A percentile compares a stretch with the other conserved stretches of the same genome.
Conservation (phyloP, 2,329 filamentous ascomycete genomes). For the Cercospora sojina region DNA sequence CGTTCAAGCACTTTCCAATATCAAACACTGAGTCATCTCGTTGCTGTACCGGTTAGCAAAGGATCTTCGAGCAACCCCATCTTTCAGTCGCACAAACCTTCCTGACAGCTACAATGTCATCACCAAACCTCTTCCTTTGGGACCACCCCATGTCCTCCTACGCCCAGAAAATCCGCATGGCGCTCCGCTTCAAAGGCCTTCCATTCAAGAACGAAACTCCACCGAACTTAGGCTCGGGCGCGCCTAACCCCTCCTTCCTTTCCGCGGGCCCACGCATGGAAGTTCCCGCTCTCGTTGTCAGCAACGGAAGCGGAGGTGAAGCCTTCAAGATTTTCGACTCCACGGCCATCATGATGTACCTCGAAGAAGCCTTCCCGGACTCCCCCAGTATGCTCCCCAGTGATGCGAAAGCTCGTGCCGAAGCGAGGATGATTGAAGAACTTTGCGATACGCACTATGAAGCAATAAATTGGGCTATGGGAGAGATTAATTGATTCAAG, state of each 20-base stretch:
- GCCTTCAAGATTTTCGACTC: conserved; percentile 38
- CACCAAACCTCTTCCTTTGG: conserved; percentile 30
- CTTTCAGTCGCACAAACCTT: not conserved
- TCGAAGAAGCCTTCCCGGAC: conserved; percentile 34
- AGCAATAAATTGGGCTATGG: conserved; percentile 34
- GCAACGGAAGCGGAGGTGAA: conserved; percentile 15
- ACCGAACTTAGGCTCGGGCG: conserved; percentile 38
- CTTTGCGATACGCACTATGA: conserved; percentile 37
- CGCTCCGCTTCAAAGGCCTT: conserved; percentile 39
- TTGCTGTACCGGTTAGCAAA: not conserved
- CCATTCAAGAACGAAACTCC: conserved; percentile 38
- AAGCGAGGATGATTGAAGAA: conserved; percentile 36
- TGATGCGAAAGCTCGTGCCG: conserved; percentile 24
- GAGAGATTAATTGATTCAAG: conserved; percentile 30
- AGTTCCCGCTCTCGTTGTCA: conserved; percentile 35
- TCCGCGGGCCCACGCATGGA: conserved; percentile 39
- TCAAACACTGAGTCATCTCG: not conserved
- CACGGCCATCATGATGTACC: conserved; percentile 36
- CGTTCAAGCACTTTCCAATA: not conserved
- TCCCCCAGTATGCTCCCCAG: conserved; percentile 18
- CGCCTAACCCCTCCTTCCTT: conserved; percentile 32
- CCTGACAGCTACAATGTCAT: not conserved
- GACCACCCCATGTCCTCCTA: conserved; percentile 39
- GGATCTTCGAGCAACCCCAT: not conserved
- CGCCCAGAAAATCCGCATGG: conserved; percentile 43